Base-by-base conservation (phyloP, 2,329 filamentous ascomycete genomes). In the Nemania sp. region DNA sequence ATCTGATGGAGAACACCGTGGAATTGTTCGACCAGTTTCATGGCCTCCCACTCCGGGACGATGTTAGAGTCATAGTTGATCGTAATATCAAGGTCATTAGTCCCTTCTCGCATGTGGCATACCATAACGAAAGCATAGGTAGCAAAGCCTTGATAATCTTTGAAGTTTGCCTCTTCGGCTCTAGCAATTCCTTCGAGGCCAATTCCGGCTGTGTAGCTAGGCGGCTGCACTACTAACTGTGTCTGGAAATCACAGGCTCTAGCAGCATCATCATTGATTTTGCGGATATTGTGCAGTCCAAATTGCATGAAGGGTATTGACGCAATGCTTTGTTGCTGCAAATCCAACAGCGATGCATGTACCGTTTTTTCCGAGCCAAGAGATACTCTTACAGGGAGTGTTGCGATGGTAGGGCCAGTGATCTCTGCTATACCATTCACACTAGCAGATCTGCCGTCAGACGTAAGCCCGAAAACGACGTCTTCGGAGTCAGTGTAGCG, bases 381-480 rank as follows among this genome's bases (percentile, higher is more conserved):
- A 8, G 12, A n/a, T 34, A 57, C 46, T 14, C 51, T 41, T 11
- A 54, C 1, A 23, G 54, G 54, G 9, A 54, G 3, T 1, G 54
- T 57, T 9, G 54, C 47, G 15, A 57, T 22, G 1, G 51, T 54
- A 2, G 54, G 54, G 9, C 54, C 54, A 6, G 33, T 48, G 3
- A 57, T 40, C 7, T 48, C 50, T 1, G 24, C 28, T 15, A 54
- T 48, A 14, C 54, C 46, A 11, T 43, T 37, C 3, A 57, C n/a
- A 5, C 17, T 30, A 19, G 43, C 42, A 15, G 17, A 28, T 37
- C 54, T 47, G 4, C 54, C 54, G 28, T 45, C 17, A 5, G 28
- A 30, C 19, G 41, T 53, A 3, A 42, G 26, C 11, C 54, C 54
- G 26, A 53, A 53, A 12, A 53, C 44, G 4, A 50, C 54, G 34